Base-by-base conservation (phyloP, 2,329 filamentous ascomycete genomes). In the Colletotrichum sp. region DNA sequence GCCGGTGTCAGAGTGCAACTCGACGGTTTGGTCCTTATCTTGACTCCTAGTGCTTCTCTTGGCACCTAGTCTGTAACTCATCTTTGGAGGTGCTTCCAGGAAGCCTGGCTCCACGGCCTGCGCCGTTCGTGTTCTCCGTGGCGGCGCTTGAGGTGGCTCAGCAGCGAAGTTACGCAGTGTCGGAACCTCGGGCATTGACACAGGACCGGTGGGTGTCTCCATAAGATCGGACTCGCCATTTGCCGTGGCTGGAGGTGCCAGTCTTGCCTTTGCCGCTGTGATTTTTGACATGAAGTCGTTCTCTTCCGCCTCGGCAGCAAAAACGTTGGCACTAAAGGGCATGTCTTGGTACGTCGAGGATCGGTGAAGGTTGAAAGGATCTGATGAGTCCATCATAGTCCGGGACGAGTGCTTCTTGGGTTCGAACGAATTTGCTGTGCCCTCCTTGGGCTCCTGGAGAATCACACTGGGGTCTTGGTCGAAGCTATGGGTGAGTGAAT, bases 121-220 rank as follows among this genome's bases (percentile, higher is more conserved):
- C 5, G 88, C 85, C 52, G 89, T 90, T 66, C 91, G 89, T 52
- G 89, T 89, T 79, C 89, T 90, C 75, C 90, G 87, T 21, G 84
- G 77, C 2, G 90, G 90, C 15, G 90, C 90, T 71, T 89, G 89
- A 4, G 90, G 88, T 34, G 88, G 86, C 60, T 92, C 90, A 21
- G 71, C 65, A 59, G 80, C 71, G 72, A 81, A 77, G 10, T 81
- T 69, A 52, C 86, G 83, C 68, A 84, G 72, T 15, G 81, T 77
- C 64, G 82, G 83, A 8, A 82, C 76, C 57, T 89, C 87, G n/a
- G 83, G 80, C 39, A 79, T 79, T 13, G 84, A 85, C 70, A 86
- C 87, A 55, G 89, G 84, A 5, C 85, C 88, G 10, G 89, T 88
- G 2, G 94, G 93, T 4, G 93, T 95, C 79, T 95, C 93, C 83